Base-by-base conservation (phyloP, 2,329 filamentous ascomycete genomes). In the Diaporthe helianthi region DNA sequence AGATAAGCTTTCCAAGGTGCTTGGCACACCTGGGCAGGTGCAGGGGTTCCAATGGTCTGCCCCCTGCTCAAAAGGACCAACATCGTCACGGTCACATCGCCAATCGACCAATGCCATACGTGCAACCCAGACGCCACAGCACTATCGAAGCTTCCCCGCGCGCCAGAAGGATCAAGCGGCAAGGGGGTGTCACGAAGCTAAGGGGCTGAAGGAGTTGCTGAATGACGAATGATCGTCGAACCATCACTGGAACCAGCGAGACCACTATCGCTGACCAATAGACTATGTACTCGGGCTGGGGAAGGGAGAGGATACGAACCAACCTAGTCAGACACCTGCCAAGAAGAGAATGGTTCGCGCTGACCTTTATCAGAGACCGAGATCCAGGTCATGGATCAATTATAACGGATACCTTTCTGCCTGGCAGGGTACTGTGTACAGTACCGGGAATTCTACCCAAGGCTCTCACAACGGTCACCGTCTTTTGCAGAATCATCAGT, bases 1-100 rank as follows among this genome's bases (percentile, higher is more conserved):
- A 63, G 58, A 63, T 63, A 49, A 63, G 55, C 55, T 61, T 61
- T 61, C 58, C 44, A 47, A 36, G 58, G 44, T 19, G n/a, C n/a
- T n/a, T n/a, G 12, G 26, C 10, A 44, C 58, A n/a, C n/a, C n/a
- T n/a, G n/a, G n/a, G n/a, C n/a, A 17, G 31, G n/a, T 17, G 26
- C 13, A 31, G 58, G 58, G 41, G 17, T 24, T 44, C 13, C n/a
- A n/a, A n/a, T 33, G 41, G 13, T n/a, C 12, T 29, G 6, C 44
- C 58, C 44, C 47, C 26, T 17, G 44, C 7, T 19, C 58, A 15
- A 38, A 38, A n/a, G 38, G 44, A n/a, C 44, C 24, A 47, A 17
- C n/a, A 13, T 24, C 26, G n/a, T 61, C 41, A 49, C 22, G 41
- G 58, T 17, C 58, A 24, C 36, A 63, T 63, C 58, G 29, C 29